Evolutionary conservation across 1,284 basidiomycete species (phyloP).

Genomic region (Neonothopanus nambi): DNA sequence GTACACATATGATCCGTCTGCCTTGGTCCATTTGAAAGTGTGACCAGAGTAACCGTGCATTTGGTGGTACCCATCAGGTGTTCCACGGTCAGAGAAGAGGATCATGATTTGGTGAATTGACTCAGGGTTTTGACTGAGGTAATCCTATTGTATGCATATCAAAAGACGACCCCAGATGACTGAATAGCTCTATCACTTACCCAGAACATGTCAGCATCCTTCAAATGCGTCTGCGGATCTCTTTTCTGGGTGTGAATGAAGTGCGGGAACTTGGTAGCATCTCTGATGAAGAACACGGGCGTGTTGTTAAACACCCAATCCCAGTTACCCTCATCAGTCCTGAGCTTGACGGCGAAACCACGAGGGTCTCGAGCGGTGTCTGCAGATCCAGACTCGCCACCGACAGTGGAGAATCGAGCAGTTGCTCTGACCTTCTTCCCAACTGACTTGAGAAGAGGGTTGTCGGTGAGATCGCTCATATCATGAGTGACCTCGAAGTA

Average conservation of each 20-base stretch:
- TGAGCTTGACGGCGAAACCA: slow-evolving; percentile 91
- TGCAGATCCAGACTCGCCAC: slow-evolving; percentile 84
- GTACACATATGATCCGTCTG: slow-evolving; percentile 81
- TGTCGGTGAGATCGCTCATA: slow-evolving; percentile 78
- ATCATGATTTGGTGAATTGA: slow-evolving; percentile 90
- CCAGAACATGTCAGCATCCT: slow-evolving; percentile 83
- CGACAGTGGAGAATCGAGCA: slow-evolving; percentile 86
- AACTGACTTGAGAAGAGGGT: slow-evolving; percentile 68
- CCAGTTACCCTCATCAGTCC: slow-evolving; percentile 86
- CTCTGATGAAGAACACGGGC: slow-evolving; percentile 86
- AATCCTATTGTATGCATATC: slow-evolving; percentile 61
- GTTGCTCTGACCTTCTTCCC: slow-evolving; percentile 75
- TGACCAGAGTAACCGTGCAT: slow-evolving; percentile 93
- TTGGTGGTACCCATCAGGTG: slow-evolving; percentile 80
- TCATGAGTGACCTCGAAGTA: slow-evolving; percentile 86
- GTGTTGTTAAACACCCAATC: slow-evolving; percentile 95
- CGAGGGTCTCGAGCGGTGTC: slow-evolving; percentile 93
- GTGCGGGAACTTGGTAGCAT: slow-evolving; percentile 84
- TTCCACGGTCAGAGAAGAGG: slow-evolving; percentile 89
- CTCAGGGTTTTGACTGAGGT: slow-evolving; percentile 90
- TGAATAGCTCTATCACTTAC: slow-evolving; percentile 35
- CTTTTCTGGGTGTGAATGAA: slow-evolving; percentile 97
- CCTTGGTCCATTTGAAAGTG: slow-evolving; percentile 88
- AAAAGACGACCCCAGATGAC: neutral
- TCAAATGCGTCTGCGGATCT: slow-evolving; percentile 86